A percentile compares a stretch with the other conserved stretches of the same genome.
Conservation (phyloP, 352 stramenopile genomes). For the Globisporangium rhizosaccharum region DNA sequence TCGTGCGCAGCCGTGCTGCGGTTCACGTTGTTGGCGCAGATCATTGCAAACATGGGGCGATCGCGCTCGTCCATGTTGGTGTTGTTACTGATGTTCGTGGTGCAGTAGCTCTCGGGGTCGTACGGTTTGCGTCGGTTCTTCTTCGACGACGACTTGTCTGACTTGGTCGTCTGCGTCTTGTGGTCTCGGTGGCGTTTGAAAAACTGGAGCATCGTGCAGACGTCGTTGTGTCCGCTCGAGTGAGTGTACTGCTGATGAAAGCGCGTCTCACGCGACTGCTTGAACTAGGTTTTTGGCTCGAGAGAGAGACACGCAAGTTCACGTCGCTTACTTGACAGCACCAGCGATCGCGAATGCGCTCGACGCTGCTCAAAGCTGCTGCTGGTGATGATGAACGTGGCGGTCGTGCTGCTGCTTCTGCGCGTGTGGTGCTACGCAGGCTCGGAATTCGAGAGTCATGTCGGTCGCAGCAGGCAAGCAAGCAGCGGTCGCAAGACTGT, state of each 20-base stretch:
- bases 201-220: constrained; percentile 13
- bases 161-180: constrained; percentile 1
- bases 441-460: background rate
- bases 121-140: background rate
- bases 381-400: background rate
- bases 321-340: too few relatives aligned
- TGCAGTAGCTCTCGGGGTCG: background rate
- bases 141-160: background rate
- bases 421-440: too few relatives aligned
- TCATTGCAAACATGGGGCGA: constrained; percentile 63
- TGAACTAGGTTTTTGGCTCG: too few relatives aligned
- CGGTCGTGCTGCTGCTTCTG: too few relatives aligned
- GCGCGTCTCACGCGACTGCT: too few relatives aligned
- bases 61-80: background rate
- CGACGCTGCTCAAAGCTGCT: background rate
- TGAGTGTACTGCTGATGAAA: background rate
- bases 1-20: constrained; percentile 74
- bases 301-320: too few relatives aligned
- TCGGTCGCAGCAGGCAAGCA: background rate
- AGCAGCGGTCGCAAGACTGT: background rate
- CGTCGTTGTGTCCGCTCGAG: background rate
- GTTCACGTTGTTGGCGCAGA: constrained; percentile 87
- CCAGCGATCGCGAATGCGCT: too few relatives aligned
- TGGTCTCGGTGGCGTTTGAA: constrained; percentile 6
- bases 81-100: background rate